A percentile compares a stretch with the other conserved stretches of the same genome.
Conservation (phyloP, 495 filamentous ascomycete species). For the Penicillium dipodomyicola region DNA sequence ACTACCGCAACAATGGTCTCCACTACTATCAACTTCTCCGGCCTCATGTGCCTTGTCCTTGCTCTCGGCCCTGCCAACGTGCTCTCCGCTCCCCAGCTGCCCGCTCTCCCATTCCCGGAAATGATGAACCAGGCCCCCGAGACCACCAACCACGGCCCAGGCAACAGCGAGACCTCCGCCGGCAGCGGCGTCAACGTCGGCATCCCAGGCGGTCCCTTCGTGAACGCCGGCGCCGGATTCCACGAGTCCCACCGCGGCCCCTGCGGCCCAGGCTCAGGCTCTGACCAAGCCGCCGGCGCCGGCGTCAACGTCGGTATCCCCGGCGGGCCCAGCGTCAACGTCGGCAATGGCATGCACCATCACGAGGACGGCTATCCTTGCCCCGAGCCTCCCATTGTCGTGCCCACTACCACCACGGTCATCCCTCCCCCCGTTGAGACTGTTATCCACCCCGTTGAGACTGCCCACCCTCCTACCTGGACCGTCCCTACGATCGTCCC, state of each 20-base stretch:
- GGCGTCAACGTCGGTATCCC: slow-evolving; percentile 32
- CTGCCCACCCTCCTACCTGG: no score
- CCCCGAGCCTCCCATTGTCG: slow-evolving; percentile 19
- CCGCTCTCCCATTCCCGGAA: slow-evolving; percentile 16
- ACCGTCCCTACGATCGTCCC: slow-evolving; percentile 8
- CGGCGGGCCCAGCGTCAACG: slow-evolving; percentile 27
- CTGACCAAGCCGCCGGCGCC: slow-evolving; percentile 21
- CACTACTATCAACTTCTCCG: slow-evolving; percentile 32
- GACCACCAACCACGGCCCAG: slow-evolving; percentile 16
- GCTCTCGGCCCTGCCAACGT: slow-evolving; percentile 34
- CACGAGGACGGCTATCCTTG: slow-evolving; percentile 23
- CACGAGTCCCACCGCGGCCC: slow-evolving; percentile 20
- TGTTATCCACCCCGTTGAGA: no score
- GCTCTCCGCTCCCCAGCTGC: slow-evolving; percentile 33
- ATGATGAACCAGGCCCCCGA: slow-evolving; percentile 11
- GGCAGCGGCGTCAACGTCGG: slow-evolving; percentile 28
- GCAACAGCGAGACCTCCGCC: slow-evolving; percentile 29
- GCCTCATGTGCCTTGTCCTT: slow-evolving; percentile 39
- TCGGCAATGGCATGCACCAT: slow-evolving; percentile 24
- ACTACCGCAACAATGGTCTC: slow-evolving; percentile 29
- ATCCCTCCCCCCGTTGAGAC: no score
- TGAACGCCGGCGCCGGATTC: slow-evolving; percentile 21
- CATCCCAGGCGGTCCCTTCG: slow-evolving; percentile 33
- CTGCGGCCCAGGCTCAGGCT: slow-evolving; percentile 22
- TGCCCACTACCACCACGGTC: not conserved